phyloP scores from a whole-genome alignment of 495 filamentous ascomycete genomes.

The Oleoguttula mirabilis region DNA sequence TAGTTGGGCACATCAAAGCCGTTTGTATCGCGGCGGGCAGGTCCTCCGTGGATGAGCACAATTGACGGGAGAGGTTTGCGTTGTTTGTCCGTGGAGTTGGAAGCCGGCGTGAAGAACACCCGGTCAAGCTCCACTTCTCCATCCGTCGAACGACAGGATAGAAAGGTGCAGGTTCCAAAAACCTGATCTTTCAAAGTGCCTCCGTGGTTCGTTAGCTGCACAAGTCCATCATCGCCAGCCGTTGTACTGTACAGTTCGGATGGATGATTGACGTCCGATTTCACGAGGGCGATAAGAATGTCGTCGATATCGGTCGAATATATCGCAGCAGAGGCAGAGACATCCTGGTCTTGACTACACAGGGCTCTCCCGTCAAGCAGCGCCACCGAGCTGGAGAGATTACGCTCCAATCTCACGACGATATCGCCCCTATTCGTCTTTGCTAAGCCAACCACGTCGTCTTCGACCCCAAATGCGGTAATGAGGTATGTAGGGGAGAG shows the following conservation, averaged over 20 bases:
- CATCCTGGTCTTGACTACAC: no score
- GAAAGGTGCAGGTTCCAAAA: constrained; percentile 1
- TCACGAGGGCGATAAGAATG: constrained; percentile 8
- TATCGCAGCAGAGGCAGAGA: no score
- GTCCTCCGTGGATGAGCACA: constrained; percentile 30
- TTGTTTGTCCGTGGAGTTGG: background rate
- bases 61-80: constrained; percentile 22
- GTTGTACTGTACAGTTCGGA: constrained; percentile 12
- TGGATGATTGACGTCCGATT: constrained; percentile 6
- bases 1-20: constrained; percentile 22
- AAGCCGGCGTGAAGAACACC: constrained; percentile 1
- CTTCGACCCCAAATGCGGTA: no score
- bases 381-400: no score
- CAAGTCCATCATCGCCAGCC: constrained; percentile 6
- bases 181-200: background rate
- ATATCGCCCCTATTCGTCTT: no score
- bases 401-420: no score
- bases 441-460: no score
- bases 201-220: constrained; percentile 11
- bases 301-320: constrained; percentile 15
- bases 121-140: constrained; percentile 5
- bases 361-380: no score
- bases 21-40: constrained; percentile 23
- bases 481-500: no score
- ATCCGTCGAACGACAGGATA: constrained; percentile 7